phyloP scores from a whole-genome alignment of 441 rosid species.

The Kokia cookei region DNA sequence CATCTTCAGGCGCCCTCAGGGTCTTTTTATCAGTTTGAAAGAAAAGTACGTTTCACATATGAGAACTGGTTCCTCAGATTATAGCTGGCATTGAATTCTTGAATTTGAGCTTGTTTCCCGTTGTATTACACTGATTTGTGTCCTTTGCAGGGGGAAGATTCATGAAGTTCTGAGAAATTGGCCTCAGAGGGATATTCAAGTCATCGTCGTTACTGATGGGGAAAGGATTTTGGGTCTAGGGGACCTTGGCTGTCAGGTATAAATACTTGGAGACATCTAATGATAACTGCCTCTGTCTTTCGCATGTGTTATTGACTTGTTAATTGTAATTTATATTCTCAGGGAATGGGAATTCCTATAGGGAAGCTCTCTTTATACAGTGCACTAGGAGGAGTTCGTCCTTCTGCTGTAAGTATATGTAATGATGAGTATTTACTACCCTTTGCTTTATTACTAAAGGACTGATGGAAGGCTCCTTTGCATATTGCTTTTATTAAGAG shows the following conservation, averaged over 20 bases:
- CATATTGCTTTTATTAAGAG: not conserved
- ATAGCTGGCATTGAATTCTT: not conserved
- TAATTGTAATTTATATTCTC: constrained; percentile 8
- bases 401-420: constrained; percentile 65
- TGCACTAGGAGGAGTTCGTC: constrained; percentile 85
- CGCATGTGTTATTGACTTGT: not conserved
- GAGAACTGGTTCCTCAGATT: not conserved
- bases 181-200: constrained; percentile 84
- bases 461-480: not conserved
- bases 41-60: constrained; percentile 52
- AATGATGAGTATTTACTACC: not conserved
- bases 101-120: not conserved
- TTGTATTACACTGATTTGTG: not conserved
- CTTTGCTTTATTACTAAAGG: not conserved
- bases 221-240: constrained; percentile 89
- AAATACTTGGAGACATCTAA: constrained; percentile 11
- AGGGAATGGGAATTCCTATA: constrained; percentile 98
- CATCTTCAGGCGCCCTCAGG: constrained; percentile 93
- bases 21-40: constrained; percentile 86
- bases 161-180: constrained; percentile 81
- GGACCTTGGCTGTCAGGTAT: constrained; percentile 93
- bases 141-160: constrained; percentile 55
- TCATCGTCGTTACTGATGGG: constrained; percentile 89
- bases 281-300: not conserved
- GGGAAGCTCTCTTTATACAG: constrained; percentile 86